Conservation (phyloP, 495 filamentous ascomycete genomes). For the Corynascus novoguineensis region DNA sequence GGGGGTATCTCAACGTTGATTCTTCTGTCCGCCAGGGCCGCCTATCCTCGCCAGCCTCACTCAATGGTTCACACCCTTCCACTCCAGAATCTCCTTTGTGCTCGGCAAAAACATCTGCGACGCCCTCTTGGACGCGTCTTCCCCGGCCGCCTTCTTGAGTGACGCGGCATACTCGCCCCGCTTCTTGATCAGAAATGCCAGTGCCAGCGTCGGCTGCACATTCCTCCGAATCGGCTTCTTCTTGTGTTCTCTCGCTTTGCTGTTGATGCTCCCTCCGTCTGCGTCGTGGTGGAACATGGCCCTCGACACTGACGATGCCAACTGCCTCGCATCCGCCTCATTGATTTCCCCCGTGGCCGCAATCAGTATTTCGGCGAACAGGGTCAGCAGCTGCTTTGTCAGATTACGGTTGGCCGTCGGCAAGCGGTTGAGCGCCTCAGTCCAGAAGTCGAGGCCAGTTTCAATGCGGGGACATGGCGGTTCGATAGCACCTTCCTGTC, state of each 20-base stretch:
- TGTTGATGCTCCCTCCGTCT: not conserved
- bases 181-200: constrained; percentile 30
- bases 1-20: constrained; percentile 5
- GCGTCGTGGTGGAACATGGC: constrained; percentile 26
- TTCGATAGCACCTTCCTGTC: constrained; percentile 27
- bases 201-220: constrained; percentile 27
- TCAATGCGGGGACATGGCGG: constrained; percentile 22
- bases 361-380: constrained; percentile 26
- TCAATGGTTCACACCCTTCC: constrained; percentile 22
- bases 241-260: not conserved
- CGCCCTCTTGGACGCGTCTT: constrained; percentile 4
- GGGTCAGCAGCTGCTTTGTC: constrained; percentile 22
- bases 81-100: constrained; percentile 32
- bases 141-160: constrained; percentile 4
- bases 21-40: not conserved
- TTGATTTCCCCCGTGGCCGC: constrained; percentile 1
- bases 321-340: constrained; percentile 24
- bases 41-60: not conserved
- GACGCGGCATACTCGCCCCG: constrained; percentile 23
- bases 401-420: constrained; percentile 24
- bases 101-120: constrained; percentile 25
- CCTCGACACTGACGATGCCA: constrained; percentile 23
- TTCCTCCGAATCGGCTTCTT: constrained; percentile 9
- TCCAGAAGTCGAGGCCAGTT: constrained; percentile 31
- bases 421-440: constrained; percentile 30